Evolutionary conservation across 805 yeast species (phyloP).

Genomic region (Ogataea philodendri): DNA sequence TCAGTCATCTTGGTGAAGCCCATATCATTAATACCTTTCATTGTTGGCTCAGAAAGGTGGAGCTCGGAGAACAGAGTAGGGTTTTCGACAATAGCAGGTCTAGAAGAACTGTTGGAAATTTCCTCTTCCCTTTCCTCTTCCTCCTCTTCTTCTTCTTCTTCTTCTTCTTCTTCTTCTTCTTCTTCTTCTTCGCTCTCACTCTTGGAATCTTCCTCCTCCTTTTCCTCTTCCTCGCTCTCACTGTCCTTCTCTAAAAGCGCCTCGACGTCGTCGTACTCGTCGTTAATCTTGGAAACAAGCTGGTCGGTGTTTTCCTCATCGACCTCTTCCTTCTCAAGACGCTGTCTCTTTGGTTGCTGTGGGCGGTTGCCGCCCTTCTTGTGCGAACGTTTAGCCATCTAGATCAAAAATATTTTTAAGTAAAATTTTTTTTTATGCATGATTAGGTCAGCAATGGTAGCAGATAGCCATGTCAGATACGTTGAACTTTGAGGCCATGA

Average conservation of each 20-base stretch:
- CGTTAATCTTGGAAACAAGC: conserved; percentile 53
- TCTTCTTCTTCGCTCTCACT: conserved; percentile 16
- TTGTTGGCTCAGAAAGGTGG: conserved; percentile 76
- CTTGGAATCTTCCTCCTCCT: conserved; percentile 23
- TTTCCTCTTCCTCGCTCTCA: conserved; percentile 24
- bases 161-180: conserved; percentile 30
- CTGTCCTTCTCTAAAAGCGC: conserved; percentile 36
- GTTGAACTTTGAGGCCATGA: not conserved
- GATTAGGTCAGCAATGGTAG: conserved; percentile 9
- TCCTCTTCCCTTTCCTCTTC: conserved; percentile 28
- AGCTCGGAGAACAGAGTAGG: conserved; percentile 45
- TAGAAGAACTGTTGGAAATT: conserved; percentile 29
- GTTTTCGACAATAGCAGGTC: conserved; percentile 26
- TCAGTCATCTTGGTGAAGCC: conserved; percentile 91
- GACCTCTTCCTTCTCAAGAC: conserved; percentile 11
- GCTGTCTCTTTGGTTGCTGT: conserved; percentile 16
- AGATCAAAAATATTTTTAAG: conserved; percentile 12
- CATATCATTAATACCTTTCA: conserved; percentile 79
- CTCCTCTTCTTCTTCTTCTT: conserved; percentile 31
- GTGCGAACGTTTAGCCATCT: conserved; percentile 13
- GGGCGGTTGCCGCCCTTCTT: conserved; percentile 4
- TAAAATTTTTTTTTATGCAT: conserved; percentile 9
- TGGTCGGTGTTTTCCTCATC: conserved; percentile 38
- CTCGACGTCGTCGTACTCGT: conserved; percentile 57
- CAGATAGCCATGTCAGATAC: not conserved